phyloP scores from a whole-genome alignment of 2,329 filamentous ascomycete genomes.

The Ambrosiella xylebori region DNA sequence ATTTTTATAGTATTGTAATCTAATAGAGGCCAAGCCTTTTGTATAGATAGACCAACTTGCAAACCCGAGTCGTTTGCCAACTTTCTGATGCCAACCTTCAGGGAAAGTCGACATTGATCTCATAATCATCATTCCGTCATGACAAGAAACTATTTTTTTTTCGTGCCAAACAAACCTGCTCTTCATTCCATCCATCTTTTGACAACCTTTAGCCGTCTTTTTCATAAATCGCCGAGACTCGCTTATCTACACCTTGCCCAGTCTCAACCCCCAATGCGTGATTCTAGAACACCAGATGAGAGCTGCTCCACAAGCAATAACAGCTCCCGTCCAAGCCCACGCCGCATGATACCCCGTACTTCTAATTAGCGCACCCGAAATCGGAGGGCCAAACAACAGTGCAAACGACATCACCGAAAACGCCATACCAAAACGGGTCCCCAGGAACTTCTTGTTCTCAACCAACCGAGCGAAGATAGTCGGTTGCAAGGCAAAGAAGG shows the following conservation, averaged over 20 bases:
- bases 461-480: slow-evolving; percentile 27
- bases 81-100: too few relatives aligned
- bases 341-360: slow-evolving; percentile 13
- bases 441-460: slow-evolving; percentile 23
- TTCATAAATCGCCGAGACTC: too few relatives aligned
- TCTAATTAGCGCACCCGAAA: slow-evolving; percentile 22
- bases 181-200: too few relatives aligned
- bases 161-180: too few relatives aligned
- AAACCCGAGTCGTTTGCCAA: too few relatives aligned
- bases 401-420: slow-evolving; percentile 22
- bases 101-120: too few relatives aligned
- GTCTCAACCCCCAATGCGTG: neutral
- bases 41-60: too few relatives aligned
- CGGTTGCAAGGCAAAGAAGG: slow-evolving; percentile 27
- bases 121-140: too few relatives aligned
- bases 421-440: slow-evolving; percentile 29
- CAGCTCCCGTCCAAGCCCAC: slow-evolving; percentile 7
- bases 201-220: too few relatives aligned
- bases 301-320: neutral
- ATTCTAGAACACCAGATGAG: slow-evolving; percentile 4
- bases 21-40: too few relatives aligned
- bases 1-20: too few relatives aligned
- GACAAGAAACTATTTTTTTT: too few relatives aligned
- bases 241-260: neutral
- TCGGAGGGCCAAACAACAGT: slow-evolving; percentile 22